phyloP scores from a whole-genome alignment of 768 basidiomycete species.

The Suillus discolor region DNA sequence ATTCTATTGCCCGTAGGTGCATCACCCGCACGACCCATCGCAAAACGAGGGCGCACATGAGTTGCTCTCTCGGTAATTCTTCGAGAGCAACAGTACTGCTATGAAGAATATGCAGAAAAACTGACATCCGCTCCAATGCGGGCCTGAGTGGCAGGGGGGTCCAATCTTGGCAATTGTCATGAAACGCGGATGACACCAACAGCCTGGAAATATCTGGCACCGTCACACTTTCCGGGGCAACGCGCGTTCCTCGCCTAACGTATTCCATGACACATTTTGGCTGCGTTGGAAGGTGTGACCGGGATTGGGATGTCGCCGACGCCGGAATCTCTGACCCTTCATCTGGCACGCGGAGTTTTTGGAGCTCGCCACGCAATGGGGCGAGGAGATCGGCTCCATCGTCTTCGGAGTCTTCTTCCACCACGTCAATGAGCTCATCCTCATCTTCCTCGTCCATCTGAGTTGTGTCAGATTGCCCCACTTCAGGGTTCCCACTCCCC shows the following conservation, averaged over 20 bases:
- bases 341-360: conserved; percentile 53
- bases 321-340: conserved; percentile 31
- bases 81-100: conserved; percentile 55
- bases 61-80: conserved; percentile 45
- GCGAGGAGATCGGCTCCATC: conserved; percentile 58
- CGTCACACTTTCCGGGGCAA: conserved; percentile 58
- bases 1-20: conserved; percentile 53
- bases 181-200: conserved; percentile 40
- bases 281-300: conserved; percentile 17
- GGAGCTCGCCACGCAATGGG: conserved; percentile 67
- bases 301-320: conserved; percentile 34
- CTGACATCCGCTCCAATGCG: conserved; percentile 50
- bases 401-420: conserved; percentile 55
- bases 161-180: conserved; percentile 22
- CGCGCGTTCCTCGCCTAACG: conserved; percentile 66
- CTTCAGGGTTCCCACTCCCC: conserved; percentile 24
- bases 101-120: conserved; percentile 57
- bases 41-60: conserved; percentile 56
- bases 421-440: conserved; percentile 69
- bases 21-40: conserved; percentile 63
- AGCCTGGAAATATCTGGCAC: conserved; percentile 54
- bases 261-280: conserved; percentile 52
- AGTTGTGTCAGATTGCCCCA: conserved; percentile 19
- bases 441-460: conserved; percentile 48
- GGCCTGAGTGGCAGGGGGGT: conserved; percentile 52